A percentile compares a stretch with the other conserved stretches of the same genome.
These are phyloP conservation scores for maize (Zea mays) DNA, from an alignment of 176 grass and related monocot genomes.

Conservation along the genomic window DNA sequence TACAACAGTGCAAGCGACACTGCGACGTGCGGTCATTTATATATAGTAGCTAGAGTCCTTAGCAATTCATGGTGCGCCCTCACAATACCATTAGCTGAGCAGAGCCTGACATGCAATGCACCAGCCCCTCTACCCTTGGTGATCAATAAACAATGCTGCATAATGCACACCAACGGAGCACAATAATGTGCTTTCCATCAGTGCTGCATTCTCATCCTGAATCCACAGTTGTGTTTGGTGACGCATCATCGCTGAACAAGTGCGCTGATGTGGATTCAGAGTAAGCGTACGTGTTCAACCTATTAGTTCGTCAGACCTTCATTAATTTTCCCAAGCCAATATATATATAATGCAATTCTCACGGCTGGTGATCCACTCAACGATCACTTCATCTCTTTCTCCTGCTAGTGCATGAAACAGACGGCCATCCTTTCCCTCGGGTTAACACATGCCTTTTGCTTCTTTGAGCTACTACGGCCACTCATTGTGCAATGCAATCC, in stretches of 20 bases:
- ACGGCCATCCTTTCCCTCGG: not conserved
- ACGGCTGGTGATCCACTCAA: not conserved
- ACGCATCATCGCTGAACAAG: not conserved
- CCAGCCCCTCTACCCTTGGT: not conserved
- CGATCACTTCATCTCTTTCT: not conserved
- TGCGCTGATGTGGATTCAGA: constrained; percentile 30
- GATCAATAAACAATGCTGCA: constrained; percentile 28
- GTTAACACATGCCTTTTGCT: not conserved
- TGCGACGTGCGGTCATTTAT: too few species aligned
- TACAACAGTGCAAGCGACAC: too few species aligned
- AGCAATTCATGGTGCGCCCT: not conserved
- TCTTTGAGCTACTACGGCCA: not conserved
- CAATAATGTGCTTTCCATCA: not conserved
- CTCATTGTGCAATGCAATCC: constrained; percentile 6
- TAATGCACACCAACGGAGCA: constrained; percentile 1
- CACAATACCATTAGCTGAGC: not conserved
- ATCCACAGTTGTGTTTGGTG: constrained; percentile 31
- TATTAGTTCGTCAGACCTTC: not conserved
- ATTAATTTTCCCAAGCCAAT: not conserved
- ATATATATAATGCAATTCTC: not conserved
- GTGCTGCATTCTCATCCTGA: constrained; percentile 21
- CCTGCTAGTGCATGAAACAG: not conserved
- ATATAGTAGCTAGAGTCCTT: not conserved
- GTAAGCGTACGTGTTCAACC: not conserved
- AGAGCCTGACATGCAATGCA: constrained; percentile 17